Evolutionary conservation across 2,329 filamentous ascomycete species (phyloP).

Genomic region (Chlorencoelia australis): DNA sequence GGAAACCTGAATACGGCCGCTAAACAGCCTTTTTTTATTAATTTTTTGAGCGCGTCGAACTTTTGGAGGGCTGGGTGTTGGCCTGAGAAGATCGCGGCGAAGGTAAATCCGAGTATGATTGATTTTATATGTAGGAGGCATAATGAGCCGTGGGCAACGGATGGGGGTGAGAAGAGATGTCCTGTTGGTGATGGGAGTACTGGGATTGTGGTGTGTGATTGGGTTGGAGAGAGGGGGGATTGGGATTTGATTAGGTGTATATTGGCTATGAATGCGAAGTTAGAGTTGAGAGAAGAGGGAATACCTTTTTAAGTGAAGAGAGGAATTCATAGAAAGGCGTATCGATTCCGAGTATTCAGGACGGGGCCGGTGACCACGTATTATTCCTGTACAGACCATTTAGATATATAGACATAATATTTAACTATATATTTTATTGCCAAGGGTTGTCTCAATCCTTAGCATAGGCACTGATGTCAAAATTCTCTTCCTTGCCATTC

Average conservation of each 20-base stretch:
- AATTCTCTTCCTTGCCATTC: too few species aligned
- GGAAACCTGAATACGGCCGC: conserved; percentile 26
- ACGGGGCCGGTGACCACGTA: too few species aligned
- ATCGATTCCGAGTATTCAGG: too few species aligned
- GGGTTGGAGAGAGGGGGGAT: conserved; percentile 77
- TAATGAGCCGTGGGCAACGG: conserved; percentile 27
- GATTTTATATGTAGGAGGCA: conserved; percentile 52
- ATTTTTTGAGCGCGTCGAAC: conserved; percentile 85
- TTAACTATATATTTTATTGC: too few species aligned
- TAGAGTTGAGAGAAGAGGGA: conserved; percentile 36
- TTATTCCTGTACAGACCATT: too few species aligned
- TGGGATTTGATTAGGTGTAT: conserved; percentile 86
- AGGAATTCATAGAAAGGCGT: too few species aligned
- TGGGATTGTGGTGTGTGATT: conserved; percentile 86
- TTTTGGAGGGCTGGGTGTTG: conserved; percentile 90
- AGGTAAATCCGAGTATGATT: conserved; percentile 69
- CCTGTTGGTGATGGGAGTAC: conserved; percentile 69
- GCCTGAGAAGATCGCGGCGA: conserved; percentile 84
- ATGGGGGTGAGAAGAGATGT: conserved; percentile 26
- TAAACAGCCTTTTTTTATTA: conserved; percentile 63
- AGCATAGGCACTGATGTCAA: too few species aligned
- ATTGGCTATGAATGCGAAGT: conserved; percentile 77
- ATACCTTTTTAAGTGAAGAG: too few species aligned
- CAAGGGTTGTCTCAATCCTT: too few species aligned
- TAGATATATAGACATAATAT: too few species aligned